These are phyloP conservation scores for Setaria italica DNA, from an alignment of 202 grass and related monocot species.

Conservation along the genomic window DNA sequence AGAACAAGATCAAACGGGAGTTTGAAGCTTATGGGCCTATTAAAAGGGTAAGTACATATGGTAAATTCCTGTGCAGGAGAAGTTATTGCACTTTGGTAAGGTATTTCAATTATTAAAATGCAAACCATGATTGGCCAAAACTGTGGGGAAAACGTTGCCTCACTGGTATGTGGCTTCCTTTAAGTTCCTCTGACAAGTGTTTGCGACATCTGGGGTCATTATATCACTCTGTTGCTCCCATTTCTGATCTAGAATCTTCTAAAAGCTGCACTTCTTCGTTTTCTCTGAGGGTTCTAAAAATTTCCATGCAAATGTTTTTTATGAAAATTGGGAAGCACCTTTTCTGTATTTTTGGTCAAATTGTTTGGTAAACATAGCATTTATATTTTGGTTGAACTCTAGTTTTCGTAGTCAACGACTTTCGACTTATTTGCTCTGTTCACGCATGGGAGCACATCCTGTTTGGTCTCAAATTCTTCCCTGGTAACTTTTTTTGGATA, in stretches of 20 bases:
- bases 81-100: slow-evolving; percentile 74
- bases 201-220: background rate
- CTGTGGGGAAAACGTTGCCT: background rate
- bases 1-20: slow-evolving; percentile 75
- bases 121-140: slow-evolving; percentile 22
- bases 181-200: background rate
- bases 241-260: background rate
- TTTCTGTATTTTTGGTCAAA: background rate
- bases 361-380: background rate
- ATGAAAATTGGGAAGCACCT: background rate
- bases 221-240: background rate
- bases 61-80: slow-evolving; percentile 57
- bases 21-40: slow-evolving; percentile 94
- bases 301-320: background rate
- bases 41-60: slow-evolving; percentile 89
- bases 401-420: background rate
- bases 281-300: background rate
- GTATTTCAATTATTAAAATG: slow-evolving; percentile 49
- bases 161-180: background rate
- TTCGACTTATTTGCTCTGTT: slow-evolving; percentile 14
- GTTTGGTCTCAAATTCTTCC: background rate
- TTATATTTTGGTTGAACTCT: background rate
- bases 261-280: background rate
- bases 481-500: background rate
- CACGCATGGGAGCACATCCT: slow-evolving; percentile 2